Percentiles rank a stretch among this genome's conserved stretches.
Evolutionary conservation across 176 grass and related monocot genomes (phyloP).

Genomic region (Musa troglodytarum): DNA sequence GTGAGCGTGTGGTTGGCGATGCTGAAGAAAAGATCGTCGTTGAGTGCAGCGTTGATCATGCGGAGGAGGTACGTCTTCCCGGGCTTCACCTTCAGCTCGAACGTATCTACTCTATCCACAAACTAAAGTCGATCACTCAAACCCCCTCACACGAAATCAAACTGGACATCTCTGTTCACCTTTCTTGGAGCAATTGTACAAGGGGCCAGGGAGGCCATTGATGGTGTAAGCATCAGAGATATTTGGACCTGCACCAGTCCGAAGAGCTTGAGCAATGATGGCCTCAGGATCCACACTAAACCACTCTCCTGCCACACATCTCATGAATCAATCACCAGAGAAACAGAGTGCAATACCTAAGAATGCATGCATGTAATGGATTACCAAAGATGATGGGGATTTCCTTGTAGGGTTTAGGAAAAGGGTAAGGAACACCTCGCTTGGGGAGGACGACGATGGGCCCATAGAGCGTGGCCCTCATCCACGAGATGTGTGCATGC

Average conservation of each 20-base stretch:
- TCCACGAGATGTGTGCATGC: slow-evolving; percentile 60
- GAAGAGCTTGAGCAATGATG: slow-evolving; percentile 35
- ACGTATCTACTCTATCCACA: not conserved
- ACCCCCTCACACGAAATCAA: too few relatives aligned
- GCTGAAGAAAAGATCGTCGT: too few relatives aligned
- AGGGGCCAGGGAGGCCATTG: slow-evolving; percentile 60
- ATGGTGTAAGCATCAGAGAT: slow-evolving; percentile 55
- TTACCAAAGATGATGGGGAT: slow-evolving; percentile 48
- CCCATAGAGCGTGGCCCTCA: slow-evolving; percentile 48
- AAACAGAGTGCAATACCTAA: not conserved
- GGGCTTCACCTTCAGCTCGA: too few relatives aligned
- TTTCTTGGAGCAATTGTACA: slow-evolving; percentile 64
- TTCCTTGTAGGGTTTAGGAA: slow-evolving; percentile 44
- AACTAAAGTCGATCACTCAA: too few relatives aligned
- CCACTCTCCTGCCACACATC: slow-evolving; percentile 37
- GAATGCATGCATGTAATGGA: not conserved
- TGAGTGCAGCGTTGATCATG: too few relatives aligned
- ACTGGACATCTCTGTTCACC: slow-evolving; percentile 12
- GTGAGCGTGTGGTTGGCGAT: too few relatives aligned
- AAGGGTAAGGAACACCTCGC: slow-evolving; percentile 43
- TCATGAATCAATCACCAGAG: not conserved
- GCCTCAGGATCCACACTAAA: slow-evolving; percentile 52
- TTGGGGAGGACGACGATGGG: slow-evolving; percentile 52
- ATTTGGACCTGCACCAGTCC: slow-evolving; percentile 48
- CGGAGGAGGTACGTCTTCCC: too few relatives aligned